These are phyloP conservation scores for Picochlorum sp. DNA, from an alignment of 139 green algal genomes.

Conservation along the genomic window DNA sequence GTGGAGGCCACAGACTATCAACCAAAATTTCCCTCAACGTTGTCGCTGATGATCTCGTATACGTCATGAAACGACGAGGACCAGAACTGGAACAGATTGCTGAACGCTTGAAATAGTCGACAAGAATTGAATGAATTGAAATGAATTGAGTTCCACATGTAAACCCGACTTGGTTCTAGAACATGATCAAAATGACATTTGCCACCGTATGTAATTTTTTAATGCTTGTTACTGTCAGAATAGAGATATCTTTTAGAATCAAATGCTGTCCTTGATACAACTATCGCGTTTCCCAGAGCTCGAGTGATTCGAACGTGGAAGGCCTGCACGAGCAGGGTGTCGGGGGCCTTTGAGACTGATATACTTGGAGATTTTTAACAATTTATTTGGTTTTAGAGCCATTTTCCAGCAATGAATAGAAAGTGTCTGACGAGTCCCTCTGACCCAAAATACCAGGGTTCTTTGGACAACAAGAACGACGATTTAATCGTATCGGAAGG, in stretches of 20 bases:
- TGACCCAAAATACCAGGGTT: conserved; percentile 50
- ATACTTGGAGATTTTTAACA: background rate
- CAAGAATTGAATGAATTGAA: no score
- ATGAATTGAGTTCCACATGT: no score
- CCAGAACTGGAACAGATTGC: no score
- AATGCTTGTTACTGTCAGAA: no score
- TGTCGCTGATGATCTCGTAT: background rate
- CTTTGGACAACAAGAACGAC: conserved; percentile 74
- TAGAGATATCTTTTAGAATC: no score
- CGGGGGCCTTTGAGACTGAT: background rate
- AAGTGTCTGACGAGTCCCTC: conserved; percentile 66
- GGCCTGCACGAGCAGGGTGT: background rate
- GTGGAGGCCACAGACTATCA: conserved; percentile 10
- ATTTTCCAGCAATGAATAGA: background rate
- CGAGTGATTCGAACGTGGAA: background rate
- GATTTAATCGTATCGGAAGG: conserved; percentile 80
- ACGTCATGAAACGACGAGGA: background rate
- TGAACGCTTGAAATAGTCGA: no score
- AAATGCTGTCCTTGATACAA: no score
- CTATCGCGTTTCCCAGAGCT: background rate
- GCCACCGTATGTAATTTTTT: no score
- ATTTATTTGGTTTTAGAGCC: background rate
- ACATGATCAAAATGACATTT: no score
- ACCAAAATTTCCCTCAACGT: conserved; percentile 3
- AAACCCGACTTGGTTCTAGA: no score